Percentiles rank a stretch among this genome's conserved stretches.
Evolutionary conservation across 768 basidiomycete species (phyloP).

Genomic region (Calocera viscosa): DNA sequence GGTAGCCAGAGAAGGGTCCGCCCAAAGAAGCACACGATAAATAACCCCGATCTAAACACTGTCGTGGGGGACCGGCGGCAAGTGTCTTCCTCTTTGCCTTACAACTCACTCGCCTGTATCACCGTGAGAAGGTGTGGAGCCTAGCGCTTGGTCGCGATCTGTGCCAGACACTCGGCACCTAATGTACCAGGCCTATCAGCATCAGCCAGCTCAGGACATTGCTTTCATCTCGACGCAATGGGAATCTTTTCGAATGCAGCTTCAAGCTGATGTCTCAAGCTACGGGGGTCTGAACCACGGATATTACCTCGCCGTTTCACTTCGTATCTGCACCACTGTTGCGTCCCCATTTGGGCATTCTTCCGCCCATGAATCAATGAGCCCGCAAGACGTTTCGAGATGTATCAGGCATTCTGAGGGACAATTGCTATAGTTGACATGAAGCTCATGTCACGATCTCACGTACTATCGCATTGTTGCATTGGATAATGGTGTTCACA

Average conservation of each 20-base stretch:
- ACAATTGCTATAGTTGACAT: no score
- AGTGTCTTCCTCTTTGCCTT: neutral
- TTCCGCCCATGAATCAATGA: no score
- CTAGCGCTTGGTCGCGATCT: neutral
- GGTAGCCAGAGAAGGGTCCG: neutral
- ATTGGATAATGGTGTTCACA: no score
- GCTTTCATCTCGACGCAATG: neutral
- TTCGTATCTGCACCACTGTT: neutral
- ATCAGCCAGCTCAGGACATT: neutral
- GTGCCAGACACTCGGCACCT: neutral
- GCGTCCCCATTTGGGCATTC: neutral
- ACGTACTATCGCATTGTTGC: no score
- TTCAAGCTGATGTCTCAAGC: neutral
- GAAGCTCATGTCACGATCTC: no score
- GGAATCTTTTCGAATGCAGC: neutral
- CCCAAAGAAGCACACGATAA: neutral
- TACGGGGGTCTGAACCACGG: neutral
- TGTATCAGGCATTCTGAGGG: no score
- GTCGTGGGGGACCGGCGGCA: constrained; percentile 1
- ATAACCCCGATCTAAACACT: neutral
- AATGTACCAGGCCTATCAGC: no score
- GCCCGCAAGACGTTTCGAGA: no score
- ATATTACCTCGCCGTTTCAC: neutral
- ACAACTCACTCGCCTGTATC: neutral
- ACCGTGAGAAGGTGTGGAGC: neutral